These are phyloP conservation scores for Clarireedia monteithiana DNA, from an alignment of 2,329 filamentous ascomycete species.

Conservation along the genomic window DNA sequence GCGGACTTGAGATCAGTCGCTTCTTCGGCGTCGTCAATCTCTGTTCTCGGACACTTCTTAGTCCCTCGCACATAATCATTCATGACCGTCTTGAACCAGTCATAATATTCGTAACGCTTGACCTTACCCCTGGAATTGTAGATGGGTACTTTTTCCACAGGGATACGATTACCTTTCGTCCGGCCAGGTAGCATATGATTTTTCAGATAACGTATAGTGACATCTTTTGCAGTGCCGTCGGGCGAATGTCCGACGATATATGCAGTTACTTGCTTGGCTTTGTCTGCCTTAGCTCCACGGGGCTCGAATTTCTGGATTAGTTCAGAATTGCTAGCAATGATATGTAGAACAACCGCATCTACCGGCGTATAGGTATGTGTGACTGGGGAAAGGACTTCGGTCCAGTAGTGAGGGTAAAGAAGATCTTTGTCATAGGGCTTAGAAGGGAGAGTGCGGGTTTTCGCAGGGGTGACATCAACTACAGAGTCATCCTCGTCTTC, in stretches of 20 bases:
- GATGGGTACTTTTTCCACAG: slow-evolving; percentile 71
- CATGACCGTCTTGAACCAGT: slow-evolving; percentile 85
- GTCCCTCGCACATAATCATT: slow-evolving; percentile 56
- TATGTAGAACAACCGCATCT: slow-evolving; percentile 59
- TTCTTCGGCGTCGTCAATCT: slow-evolving; percentile 74
- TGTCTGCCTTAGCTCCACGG: slow-evolving; percentile 74
- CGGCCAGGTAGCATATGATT: slow-evolving; percentile 76
- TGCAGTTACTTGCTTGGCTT: slow-evolving; percentile 79
- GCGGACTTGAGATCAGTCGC: slow-evolving; percentile 66
- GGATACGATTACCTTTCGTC: slow-evolving; percentile 77
- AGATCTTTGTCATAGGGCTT: slow-evolving; percentile 67
- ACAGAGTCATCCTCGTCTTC: slow-evolving; percentile 43
- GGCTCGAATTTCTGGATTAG: slow-evolving; percentile 71
- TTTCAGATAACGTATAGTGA: slow-evolving; percentile 85
- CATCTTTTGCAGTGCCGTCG: slow-evolving; percentile 83
- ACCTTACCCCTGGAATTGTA: slow-evolving; percentile 72
- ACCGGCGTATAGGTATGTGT: slow-evolving; percentile 74
- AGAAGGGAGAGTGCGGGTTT: slow-evolving; percentile 12
- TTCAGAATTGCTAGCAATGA: slow-evolving; percentile 65
- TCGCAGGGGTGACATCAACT: slow-evolving; percentile 40
- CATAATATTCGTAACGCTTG: slow-evolving; percentile 65
- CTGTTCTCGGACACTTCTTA: slow-evolving; percentile 48
- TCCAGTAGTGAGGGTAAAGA: slow-evolving; percentile 86
- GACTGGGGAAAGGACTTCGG: slow-evolving; percentile 75
- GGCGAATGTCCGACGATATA: slow-evolving; percentile 78